phyloP scores from a whole-genome alignment of 306 rosid genomes.

The Calophaca sinica region DNA sequence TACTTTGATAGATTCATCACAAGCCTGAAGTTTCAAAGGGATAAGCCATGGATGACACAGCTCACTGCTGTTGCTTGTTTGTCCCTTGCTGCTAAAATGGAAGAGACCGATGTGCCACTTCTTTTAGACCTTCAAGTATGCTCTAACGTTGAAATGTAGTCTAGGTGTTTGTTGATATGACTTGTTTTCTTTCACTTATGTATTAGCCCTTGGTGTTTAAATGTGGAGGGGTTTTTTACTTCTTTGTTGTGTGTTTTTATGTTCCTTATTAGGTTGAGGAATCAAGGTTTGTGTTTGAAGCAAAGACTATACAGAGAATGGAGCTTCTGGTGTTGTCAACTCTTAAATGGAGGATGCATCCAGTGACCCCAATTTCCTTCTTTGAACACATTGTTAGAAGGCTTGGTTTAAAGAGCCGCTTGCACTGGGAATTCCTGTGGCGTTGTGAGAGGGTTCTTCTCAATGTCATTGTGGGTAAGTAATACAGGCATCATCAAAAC shows the following conservation, averaged over 20 bases:
- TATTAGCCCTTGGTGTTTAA: background rate
- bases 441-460: slow-evolving; percentile 80
- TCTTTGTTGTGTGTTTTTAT: background rate
- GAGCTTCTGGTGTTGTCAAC: slow-evolving; percentile 90
- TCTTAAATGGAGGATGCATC: slow-evolving; percentile 93
- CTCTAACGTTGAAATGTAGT: slow-evolving; percentile 27
- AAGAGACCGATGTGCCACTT: slow-evolving; percentile 84
- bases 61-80: slow-evolving; percentile 83
- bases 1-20: slow-evolving; percentile 87
- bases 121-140: slow-evolving; percentile 89
- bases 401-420: slow-evolving; percentile 71
- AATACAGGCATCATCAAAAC: background rate
- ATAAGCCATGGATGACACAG: slow-evolving; percentile 90
- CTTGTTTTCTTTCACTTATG: slow-evolving; percentile 15
- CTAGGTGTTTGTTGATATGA: slow-evolving; percentile 62
- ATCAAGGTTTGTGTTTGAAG: slow-evolving; percentile 77
- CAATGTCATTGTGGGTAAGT: slow-evolving; percentile 68
- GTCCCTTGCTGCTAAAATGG: slow-evolving; percentile 89
- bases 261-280: slow-evolving; percentile 67
- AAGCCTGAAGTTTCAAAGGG: slow-evolving; percentile 60
- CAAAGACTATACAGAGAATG: slow-evolving; percentile 91
- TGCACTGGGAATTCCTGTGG: slow-evolving; percentile 83
- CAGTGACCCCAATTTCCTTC: slow-evolving; percentile 89
- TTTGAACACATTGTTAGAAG: slow-evolving; percentile 82
- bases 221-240: background rate